These are phyloP conservation scores for Euphorbia lathyris DNA, from an alignment of 345 rosid species.

Conservation along the genomic window DNA sequence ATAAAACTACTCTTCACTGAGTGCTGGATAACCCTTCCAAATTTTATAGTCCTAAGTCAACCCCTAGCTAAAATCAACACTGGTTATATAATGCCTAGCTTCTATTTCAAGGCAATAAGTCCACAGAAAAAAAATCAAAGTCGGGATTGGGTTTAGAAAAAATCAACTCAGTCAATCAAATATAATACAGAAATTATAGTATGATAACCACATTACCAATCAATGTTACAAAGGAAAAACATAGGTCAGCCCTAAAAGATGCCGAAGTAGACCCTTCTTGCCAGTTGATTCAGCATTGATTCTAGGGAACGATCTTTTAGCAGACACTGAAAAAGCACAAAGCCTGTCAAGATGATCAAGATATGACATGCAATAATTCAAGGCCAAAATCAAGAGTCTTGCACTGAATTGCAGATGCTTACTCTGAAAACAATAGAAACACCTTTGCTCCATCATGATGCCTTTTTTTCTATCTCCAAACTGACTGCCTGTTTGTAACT, in stretches of 20 bases:
- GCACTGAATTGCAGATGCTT: not conserved
- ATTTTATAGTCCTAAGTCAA: no score
- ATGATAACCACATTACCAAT: not conserved
- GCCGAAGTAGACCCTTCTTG: not conserved
- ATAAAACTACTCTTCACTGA: not conserved
- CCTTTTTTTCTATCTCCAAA: not conserved
- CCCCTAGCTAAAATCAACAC: no score
- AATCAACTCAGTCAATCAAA: not conserved
- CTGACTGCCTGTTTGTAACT: not conserved
- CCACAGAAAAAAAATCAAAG: not conserved
- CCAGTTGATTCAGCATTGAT: slow-evolving; percentile 14
- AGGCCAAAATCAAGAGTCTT: not conserved
- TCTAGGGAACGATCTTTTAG: slow-evolving; percentile 16
- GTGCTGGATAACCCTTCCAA: no score
- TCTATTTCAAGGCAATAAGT: not conserved
- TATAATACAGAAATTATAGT: not conserved
- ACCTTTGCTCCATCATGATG: not conserved
- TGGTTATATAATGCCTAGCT: not conserved
- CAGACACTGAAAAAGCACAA: slow-evolving; percentile 10
- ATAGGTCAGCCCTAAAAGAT: not conserved
- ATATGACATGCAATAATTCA: not conserved
- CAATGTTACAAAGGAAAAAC: not conserved
- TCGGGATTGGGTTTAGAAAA: not conserved
- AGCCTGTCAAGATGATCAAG: not conserved
- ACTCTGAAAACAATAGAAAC: not conserved